Percentiles rank a stretch among this genome's conserved stretches.
Conservation (phyloP, 495 filamentous ascomycete species). For the Penicillium desertorum region DNA sequence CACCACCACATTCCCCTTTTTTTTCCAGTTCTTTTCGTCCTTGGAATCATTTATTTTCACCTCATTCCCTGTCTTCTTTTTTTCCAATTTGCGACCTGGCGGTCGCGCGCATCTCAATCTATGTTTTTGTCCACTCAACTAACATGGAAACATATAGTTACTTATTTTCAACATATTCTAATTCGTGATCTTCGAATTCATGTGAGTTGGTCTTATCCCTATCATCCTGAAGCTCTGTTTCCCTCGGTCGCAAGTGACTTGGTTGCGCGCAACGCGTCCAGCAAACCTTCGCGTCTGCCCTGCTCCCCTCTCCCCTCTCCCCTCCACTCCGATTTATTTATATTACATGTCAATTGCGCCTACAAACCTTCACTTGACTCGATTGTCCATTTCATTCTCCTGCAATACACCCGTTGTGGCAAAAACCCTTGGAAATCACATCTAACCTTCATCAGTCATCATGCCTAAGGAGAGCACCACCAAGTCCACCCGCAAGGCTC, state of each 20-base stretch:
- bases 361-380: background rate
- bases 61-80: slow-evolving; percentile 22
- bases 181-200: slow-evolving; percentile 1
- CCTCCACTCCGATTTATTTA: slow-evolving; percentile 13
- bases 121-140: slow-evolving; percentile 15
- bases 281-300: slow-evolving; percentile 4
- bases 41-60: slow-evolving; percentile 17
- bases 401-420: background rate
- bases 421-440: background rate
- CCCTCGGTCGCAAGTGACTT: slow-evolving; percentile 4
- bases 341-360: background rate
- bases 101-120: slow-evolving; percentile 11
- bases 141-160: background rate
- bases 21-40: slow-evolving; percentile 22
- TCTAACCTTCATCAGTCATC: slow-evolving; percentile 33
- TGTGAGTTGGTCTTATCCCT: slow-evolving; percentile 8
- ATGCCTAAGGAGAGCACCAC: slow-evolving; percentile 77
- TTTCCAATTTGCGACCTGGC: slow-evolving; percentile 23
- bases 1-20: slow-evolving; percentile 23
- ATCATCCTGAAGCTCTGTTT: background rate
- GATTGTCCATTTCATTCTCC: background rate
- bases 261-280: slow-evolving; percentile 11
- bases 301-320: slow-evolving; percentile 5
- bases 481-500: slow-evolving; percentile 54
- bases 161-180: background rate